A percentile compares a stretch with the other conserved stretches of the same genome.
phyloP scores from a whole-genome alignment of 2,329 filamentous ascomycete genomes.

The Talaromyces amestolkiae region DNA sequence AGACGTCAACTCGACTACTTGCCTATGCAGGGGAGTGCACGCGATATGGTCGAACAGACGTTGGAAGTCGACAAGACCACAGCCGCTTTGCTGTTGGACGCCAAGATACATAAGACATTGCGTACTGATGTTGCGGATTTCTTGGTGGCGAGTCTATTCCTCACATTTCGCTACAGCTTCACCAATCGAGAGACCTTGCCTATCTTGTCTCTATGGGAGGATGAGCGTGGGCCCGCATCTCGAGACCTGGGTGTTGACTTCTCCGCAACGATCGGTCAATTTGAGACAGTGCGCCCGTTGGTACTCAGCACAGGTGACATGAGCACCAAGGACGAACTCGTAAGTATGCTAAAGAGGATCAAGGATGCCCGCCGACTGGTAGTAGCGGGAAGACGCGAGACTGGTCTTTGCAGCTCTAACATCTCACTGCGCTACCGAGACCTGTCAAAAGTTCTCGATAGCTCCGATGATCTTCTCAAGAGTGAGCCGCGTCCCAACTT shows the following conservation, averaged over 20 bases:
- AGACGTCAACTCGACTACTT: neutral
- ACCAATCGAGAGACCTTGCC: slow-evolving; percentile 52
- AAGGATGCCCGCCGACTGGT: neutral
- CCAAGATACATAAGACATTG: slow-evolving; percentile 18
- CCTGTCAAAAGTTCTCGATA: neutral
- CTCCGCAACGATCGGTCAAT: slow-evolving; percentile 42
- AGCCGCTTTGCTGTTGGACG: slow-evolving; percentile 14
- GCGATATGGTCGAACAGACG: neutral
- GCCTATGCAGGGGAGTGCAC: neutral
- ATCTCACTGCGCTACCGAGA: neutral
- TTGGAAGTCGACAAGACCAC: slow-evolving; percentile 5
- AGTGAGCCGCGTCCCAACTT: neutral
- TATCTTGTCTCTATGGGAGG: slow-evolving; percentile 39
- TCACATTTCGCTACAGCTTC: slow-evolving; percentile 58
- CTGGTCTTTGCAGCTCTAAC: neutral
- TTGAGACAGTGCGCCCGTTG: slow-evolving; percentile 61
- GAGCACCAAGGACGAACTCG: neutral
- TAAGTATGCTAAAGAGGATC: neutral
- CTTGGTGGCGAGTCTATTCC: slow-evolving; percentile 50
- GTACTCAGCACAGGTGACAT: slow-evolving; percentile 51
- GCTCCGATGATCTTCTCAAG: neutral
- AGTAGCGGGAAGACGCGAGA: neutral
- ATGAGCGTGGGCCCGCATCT: slow-evolving; percentile 38
- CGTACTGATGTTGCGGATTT: slow-evolving; percentile 20
- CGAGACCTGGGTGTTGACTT: slow-evolving; percentile 52